A percentile compares a stretch with the other conserved stretches of the same genome.
Evolutionary conservation across 2,329 filamentous ascomycete species (phyloP).

Genomic region (Passalora sequoiae): DNA sequence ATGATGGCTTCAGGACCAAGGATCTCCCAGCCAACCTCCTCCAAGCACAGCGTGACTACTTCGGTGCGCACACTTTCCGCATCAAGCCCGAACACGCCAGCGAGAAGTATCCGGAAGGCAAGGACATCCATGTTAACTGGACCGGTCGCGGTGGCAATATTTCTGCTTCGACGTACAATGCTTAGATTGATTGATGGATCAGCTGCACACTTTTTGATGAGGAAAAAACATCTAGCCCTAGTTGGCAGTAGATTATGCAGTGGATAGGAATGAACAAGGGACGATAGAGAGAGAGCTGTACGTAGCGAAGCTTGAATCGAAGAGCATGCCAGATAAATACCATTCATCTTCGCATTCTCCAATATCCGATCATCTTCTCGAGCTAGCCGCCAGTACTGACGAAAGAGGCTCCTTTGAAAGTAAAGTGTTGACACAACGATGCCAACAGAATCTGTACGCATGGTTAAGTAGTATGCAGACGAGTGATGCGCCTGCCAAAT

Average conservation of each 20-base stretch:
- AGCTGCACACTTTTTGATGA: neutral
- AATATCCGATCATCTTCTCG: too few species aligned
- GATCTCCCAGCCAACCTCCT: constrained; percentile 96
- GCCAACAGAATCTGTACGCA: too few species aligned
- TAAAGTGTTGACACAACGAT: too few species aligned
- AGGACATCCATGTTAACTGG: constrained; percentile 99
- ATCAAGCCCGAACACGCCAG: constrained; percentile 50
- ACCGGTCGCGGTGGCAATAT: constrained; percentile 96
- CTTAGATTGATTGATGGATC: constrained; percentile 54
- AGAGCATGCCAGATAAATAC: too few species aligned
- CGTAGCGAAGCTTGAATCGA: neutral
- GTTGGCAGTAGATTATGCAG: neutral
- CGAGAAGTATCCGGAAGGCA: constrained; percentile 67
- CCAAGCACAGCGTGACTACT: constrained; percentile 99
- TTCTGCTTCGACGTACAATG: constrained; percentile 94
- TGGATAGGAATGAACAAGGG: neutral
- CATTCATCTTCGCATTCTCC: too few species aligned
- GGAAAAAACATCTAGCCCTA: constrained; percentile 1
- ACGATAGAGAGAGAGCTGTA: neutral
- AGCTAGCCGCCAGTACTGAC: too few species aligned
- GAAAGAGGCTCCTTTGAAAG: too few species aligned
- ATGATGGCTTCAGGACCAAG: constrained; percentile 96
- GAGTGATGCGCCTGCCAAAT: too few species aligned
- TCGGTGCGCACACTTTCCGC: constrained; percentile 61
- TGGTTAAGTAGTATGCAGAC: too few species aligned